Evolutionary conservation across 2,329 filamentous ascomycete species (phyloP), one percentile per base, ranked within the genome.

Genomic region (Xylariaceae sp.): DNA sequence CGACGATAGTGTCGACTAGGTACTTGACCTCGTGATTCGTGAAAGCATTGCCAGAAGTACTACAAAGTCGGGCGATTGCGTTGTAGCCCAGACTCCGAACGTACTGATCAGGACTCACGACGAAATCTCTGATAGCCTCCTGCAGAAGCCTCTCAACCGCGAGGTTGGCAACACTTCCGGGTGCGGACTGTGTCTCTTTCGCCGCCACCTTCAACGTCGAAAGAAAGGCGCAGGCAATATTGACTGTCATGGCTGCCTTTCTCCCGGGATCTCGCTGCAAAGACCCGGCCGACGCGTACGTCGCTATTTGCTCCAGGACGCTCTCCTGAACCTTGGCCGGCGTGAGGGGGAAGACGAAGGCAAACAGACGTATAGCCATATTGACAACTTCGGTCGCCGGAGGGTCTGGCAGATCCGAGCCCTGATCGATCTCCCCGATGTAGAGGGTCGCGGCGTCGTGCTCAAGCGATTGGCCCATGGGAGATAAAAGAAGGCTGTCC

Each of bases 351-450:
- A 98, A 81, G 27, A 88, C 85, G 37, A 94, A 86, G 2, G 89
- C 88, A 59, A 98, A 98, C 0, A 97, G 70, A 46, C 92, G 83
- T 40, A 98, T 94, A 1, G 92, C 89, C 55, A 90, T 81, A 57
- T 98, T 95, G 44, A 97, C 86, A 17, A 95, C 89, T 57, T 95
- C 89, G 1, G 90, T 98, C 0, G 86, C 81, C 5, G 92, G 83
- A 7, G 90, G 88, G 48, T 92, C 85, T 12, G 85, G 84, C 23
- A 75, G 67, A 39, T 60, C 50, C 42, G 46, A 67, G 35, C 55
- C 68, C 1, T 71, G 64, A 46, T 70, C 64, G 3, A 69, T 64
- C 35, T 70, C 65, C 7, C 71, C 70, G 32, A 84, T 70, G 54
- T 95, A 96, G 17, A 95, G 67, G 15, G 82, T 73, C 3, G 89